These are phyloP conservation scores for Plenodomus biglobosus DNA, from an alignment of 2,329 filamentous ascomycete genomes.

Conservation along the genomic window DNA sequence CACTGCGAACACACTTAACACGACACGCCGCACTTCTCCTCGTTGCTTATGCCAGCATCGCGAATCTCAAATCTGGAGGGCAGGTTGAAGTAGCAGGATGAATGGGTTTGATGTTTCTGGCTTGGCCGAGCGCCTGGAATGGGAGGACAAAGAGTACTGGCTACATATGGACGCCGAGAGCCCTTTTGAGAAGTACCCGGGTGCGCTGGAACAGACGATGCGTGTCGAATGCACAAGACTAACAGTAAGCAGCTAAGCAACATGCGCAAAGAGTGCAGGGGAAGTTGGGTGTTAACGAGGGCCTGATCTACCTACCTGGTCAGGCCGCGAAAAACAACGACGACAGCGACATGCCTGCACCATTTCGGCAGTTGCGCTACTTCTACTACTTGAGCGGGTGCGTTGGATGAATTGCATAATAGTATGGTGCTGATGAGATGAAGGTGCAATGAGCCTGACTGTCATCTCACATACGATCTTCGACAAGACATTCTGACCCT, in stretches of 20 bases:
- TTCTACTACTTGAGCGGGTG: conserved; percentile 63
- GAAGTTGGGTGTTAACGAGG: conserved; percentile 36
- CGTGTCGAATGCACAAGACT: conserved; percentile 1
- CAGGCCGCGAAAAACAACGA: conserved; percentile 54
- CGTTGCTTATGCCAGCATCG: conserved; percentile 7
- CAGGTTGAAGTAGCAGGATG: conserved; percentile 21
- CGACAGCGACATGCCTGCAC: conserved; percentile 60
- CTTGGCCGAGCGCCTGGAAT: conserved; percentile 31
- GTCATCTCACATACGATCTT: conserved; percentile 60
- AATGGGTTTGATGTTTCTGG: conserved; percentile 29
- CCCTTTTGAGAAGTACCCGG: conserved; percentile 45
- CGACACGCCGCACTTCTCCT: conserved; percentile 8
- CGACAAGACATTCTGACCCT: conserved; percentile 64
- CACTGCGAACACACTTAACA: conserved; percentile 14
- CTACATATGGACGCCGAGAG: conserved; percentile 38
- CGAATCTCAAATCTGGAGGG: conserved; percentile 3
- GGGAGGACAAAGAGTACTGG: conserved; percentile 37
- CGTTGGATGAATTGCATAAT: conserved; percentile 9
- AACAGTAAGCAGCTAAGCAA: conserved; percentile 39
- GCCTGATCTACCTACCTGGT: conserved; percentile 61
- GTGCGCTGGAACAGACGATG: conserved; percentile 18
- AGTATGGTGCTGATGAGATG: conserved; percentile 11
- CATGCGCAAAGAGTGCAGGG: conserved; percentile 44
- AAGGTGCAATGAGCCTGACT: conserved; percentile 54
- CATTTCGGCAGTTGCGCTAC: conserved; percentile 62